A percentile compares a stretch with the other conserved stretches of the same genome.
Evolutionary conservation across 768 basidiomycete species (phyloP).

Genomic region (Hortiboletus flavorubellus): DNA sequence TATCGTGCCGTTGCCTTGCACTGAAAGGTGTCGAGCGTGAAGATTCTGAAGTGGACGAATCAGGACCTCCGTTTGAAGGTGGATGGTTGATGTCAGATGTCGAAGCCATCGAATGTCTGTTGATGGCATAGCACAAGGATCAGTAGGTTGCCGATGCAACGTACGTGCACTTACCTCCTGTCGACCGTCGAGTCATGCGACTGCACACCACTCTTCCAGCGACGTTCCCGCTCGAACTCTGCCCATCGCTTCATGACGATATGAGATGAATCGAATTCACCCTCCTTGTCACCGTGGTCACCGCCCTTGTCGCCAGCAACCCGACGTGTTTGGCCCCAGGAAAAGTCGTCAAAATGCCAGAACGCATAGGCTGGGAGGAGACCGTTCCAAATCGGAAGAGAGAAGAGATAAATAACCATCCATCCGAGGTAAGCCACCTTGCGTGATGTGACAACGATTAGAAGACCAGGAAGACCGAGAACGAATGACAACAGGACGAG

Average conservation of each 20-base stretch:
- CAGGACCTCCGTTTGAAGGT: slow-evolving; percentile 45
- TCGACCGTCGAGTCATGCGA: slow-evolving; percentile 79
- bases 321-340: slow-evolving; percentile 93
- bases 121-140: slow-evolving; percentile 34
- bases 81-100: slow-evolving; percentile 69
- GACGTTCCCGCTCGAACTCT: slow-evolving; percentile 93
- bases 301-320: slow-evolving; percentile 68
- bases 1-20: slow-evolving; percentile 62
- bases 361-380: slow-evolving; percentile 94
- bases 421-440: slow-evolving; percentile 94
- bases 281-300: slow-evolving; percentile 90
- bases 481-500: slow-evolving; percentile 91
- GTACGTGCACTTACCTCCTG: slow-evolving; percentile 48
- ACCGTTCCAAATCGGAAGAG: slow-evolving; percentile 96
- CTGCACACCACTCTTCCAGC: slow-evolving; percentile 86
- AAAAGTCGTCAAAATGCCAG: slow-evolving; percentile 99
- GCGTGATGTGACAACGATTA: slow-evolving; percentile 94
- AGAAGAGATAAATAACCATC: slow-evolving; percentile 93
- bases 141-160: slow-evolving; percentile 7
- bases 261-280: slow-evolving; percentile 93
- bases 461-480: slow-evolving; percentile 90
- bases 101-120: slow-evolving; percentile 76
- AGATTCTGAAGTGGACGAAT: slow-evolving; percentile 63
- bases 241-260: slow-evolving; percentile 99
- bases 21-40: slow-evolving; percentile 33